Evolutionary conservation across 2,329 filamentous ascomycete genomes (phyloP), one percentile per base, ranked within the genome.

Genomic region (Rachicladosporium sp.): DNA sequence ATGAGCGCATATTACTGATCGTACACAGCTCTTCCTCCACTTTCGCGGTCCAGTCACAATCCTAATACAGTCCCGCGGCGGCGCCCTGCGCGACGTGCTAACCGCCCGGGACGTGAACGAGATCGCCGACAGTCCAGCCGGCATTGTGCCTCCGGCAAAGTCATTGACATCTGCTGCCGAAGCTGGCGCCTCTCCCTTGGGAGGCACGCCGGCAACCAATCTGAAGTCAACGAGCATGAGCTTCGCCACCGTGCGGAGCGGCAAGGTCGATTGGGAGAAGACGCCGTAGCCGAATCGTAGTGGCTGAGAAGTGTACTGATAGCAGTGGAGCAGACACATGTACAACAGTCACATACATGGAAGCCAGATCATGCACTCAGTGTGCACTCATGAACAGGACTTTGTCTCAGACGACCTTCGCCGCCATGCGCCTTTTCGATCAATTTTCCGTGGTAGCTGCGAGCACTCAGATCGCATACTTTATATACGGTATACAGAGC

Each of bases 41-140:
- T 95, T 98, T 58, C 74, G 80, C 41, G 91, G 91, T 0, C 91
- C 91, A 2, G 76, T 75, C 4, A 95, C 83, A 2, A 74, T 98
- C 36, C 70, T 96, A 33, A 68, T 98, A 53, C 93, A 93, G 47
- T 93, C 86, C 38, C 77, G 89, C n/a, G 87, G 80, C 10, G 76
- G 84, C 13, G 73, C 82, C 10, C 66, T 93, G 33, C 78, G 76
- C 38, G 89, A 98, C 48, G 74, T 83, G 2, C 67, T 98, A 48
- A 84, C 80, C 4, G 69, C 72, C 21, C 74, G 79, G 36, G 80
- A 98, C 49, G 75, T 96, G 41, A 88, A 93, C 50, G 91, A 96
- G 63, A 83, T 95, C 44, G 89, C 89, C 1, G 81, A 88, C 55
- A 70, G 78, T 4, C 82, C 87, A 27, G 76, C 85, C 0, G 89